Conservation (phyloP, 768 basidiomycete species). For the Holtermanniella nyarrowii region DNA sequence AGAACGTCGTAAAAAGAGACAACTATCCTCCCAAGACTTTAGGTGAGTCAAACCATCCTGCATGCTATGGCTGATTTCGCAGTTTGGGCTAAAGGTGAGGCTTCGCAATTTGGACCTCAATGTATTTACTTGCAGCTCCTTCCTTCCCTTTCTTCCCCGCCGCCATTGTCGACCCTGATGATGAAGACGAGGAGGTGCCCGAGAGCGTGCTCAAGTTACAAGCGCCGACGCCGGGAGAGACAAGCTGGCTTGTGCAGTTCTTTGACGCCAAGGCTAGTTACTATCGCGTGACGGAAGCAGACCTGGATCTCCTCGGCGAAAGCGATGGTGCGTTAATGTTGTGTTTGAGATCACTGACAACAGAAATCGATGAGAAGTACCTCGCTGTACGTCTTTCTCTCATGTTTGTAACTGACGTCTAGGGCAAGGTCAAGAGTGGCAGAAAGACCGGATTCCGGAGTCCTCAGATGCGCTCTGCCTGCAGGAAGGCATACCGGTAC, state of each 20-base stretch:
- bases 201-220: slow-evolving; percentile 20
- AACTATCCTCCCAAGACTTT: slow-evolving; percentile 6
- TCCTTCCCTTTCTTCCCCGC: slow-evolving; percentile 85
- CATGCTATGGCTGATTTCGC: slow-evolving; percentile 2
- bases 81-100: slow-evolving; percentile 71
- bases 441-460: not conserved
- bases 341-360: not conserved
- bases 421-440: not conserved
- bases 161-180: slow-evolving; percentile 52
- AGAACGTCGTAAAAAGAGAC: slow-evolving; percentile 3
- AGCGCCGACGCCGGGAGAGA: slow-evolving; percentile 24
- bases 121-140: slow-evolving; percentile 12
- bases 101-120: not conserved
- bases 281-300: slow-evolving; percentile 57
- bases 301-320: slow-evolving; percentile 60
- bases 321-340: slow-evolving; percentile 50
- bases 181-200: slow-evolving; percentile 54
- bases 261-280: slow-evolving; percentile 55
- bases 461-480: not conserved
- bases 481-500: not conserved
- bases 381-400: slow-evolving; percentile 42
- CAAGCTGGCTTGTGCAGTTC: slow-evolving; percentile 63
- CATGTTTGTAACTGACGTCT: too few species aligned
- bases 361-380: slow-evolving; percentile 59
- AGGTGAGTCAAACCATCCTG: slow-evolving; percentile 46